Base-by-base conservation (phyloP, 257 asterid species). In the Plantago elongata region DNA sequence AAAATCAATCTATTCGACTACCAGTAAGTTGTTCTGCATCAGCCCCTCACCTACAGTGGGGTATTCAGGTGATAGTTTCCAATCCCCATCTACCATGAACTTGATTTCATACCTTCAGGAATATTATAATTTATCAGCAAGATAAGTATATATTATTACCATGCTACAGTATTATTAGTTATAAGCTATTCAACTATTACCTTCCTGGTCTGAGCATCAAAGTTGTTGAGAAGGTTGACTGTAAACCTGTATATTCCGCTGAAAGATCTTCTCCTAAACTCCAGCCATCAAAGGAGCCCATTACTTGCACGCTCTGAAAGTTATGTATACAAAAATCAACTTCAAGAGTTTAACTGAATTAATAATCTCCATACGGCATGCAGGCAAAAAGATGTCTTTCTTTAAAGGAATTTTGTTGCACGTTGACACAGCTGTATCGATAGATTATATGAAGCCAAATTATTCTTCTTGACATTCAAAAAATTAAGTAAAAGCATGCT, bases 231-330 rank as follows among this genome's bases (percentile, higher is more conserved):
- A 89, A 92, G 46, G 73, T 75, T 42, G 94, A 65, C 61, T 75
- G 75, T 12, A 87, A 78, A 75, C 86, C 96, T 7, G 81, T 77
- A 63, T 86, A 92, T 68, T 89, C 96, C 1, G 87, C 88, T 40
- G 97, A 89, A 47, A 92, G 75, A 60, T 84, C 73, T 69, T 92
- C 99, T 58, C 96, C 97, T 79, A 73, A 75, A 63, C 78, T 81
- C 99, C 99, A 92, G 42, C 93, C 89, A 67, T 92, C 92, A 63
- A 89, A 92, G 12, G 97, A 92, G 22, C 97, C 97, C 96, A 92
- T 84, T 46, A 92, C 94, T 83, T 87, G 90, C 68, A 92, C 97
- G 55, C 87, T 84, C 97, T 92, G 72, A 61, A 64, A 67, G 14
- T 9, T 49, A 6, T 34, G 40, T 5, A 0, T 18, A 54, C 57